Evolutionary conservation across 352 stramenopile species (phyloP), one percentile per base, ranked within the genome.

Genomic region (Globisporangium paroecandrum): DNA sequence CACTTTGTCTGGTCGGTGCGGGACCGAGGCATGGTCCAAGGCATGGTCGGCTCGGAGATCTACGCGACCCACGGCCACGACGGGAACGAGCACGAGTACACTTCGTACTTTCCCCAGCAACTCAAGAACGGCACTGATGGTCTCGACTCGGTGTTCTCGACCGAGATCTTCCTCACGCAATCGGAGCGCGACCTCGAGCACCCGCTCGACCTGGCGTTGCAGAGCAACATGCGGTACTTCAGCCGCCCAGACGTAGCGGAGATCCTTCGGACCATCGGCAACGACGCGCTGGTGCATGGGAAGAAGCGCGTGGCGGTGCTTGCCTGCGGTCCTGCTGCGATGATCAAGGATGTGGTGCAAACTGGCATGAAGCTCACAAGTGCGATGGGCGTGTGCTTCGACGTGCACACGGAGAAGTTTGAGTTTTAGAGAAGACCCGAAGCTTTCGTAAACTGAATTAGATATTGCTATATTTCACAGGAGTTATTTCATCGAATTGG

Each of bases 251-350:
- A 82, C 27, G 64, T 82, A 10, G 12, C 51, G 0, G 36, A 29
- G 0, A 79, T 54, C 1, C 54, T 87, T n/a, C 70, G 65, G 0
- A 12, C 60, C 1, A 69, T 85, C 9, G 79, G 75, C 1, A 56
- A 82, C n/a, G 54, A 75, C 8, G 77, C 77, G n/a, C n/a, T n/a
- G n/a, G 1, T 71, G 70, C 49, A 22, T 5, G 25, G 60, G 18
- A 73, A 76, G n/a, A 63, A 73, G 20, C 68, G 75, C 7, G 73
- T 87, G 1, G 79, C 60, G 0, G 75, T 87, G 15, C 64, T 87
- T 20, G 79, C 83, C 1, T 85, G 77, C 46, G 79, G 79, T 1
- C 79, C 79, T 0, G 22, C 15, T 0, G 41, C 55, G 9, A 77
- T 87, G 73, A 69, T 81, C 20, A 51, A 27, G 5, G 74, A 75